Base-by-base conservation (phyloP, 352 stramenopile species). In the Phytopythium delawarense region DNA sequence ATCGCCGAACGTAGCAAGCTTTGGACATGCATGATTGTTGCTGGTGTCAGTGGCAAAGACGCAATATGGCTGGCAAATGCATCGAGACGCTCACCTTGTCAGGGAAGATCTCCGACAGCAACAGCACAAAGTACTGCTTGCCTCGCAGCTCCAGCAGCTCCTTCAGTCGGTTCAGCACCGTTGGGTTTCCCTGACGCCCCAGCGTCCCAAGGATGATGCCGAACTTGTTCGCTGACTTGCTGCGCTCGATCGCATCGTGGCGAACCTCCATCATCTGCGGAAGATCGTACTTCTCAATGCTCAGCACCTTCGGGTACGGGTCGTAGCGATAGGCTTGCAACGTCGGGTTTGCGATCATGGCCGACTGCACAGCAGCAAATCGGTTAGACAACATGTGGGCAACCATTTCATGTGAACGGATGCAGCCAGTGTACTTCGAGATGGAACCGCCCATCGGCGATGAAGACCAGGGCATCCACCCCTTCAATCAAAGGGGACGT, bases 381-480 rank as follows among this genome's bases (percentile, higher is more conserved):
- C 6, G 16, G 21, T 50, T 8, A 50, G n/a, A 30, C 2, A 30
- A 28, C 4, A 48, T 25, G 16, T 7, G 39, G 13, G 15, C 39
- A 45, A 45, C 9, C 0, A 20, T n/a, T 25, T 48, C 42, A 21
- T 7, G 9, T 6, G 20, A 25, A 13, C 7, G n/a, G 42, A n/a
- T 25, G 20, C 4, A 25, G 37, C n/a, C 4, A 46, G n/a, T 49
- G 48, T 60, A 96, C 91, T 84, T 99, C 98, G 32, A 99, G 87
- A 71, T 99, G 98, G 70, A 99, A 99, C 39, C 98, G 88, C 7
- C 98, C 98, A 69, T 99, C 98, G 8, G 98, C 97, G 46, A 99
- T 89, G 79, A 99, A 99, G 20, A 99, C 88, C 46, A 99, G 84
- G 21, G 96, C 86, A 20, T 98, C 87, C 12, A 89, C 76, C n/a